Base-by-base conservation (phyloP, 306 rosid genomes). In the Rosa multiflora region DNA sequence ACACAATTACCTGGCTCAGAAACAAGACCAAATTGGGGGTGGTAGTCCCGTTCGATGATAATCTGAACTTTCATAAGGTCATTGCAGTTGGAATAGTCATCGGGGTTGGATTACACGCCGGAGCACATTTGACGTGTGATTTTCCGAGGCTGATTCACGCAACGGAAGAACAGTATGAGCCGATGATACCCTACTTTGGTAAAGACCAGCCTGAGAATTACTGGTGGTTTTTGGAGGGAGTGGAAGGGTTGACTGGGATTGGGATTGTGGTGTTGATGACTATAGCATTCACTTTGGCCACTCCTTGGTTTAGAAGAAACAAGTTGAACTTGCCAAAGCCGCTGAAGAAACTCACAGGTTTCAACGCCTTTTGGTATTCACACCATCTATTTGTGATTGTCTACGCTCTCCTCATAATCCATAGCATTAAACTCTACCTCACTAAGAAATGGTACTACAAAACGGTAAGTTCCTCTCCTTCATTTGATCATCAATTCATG, bases 241-340 rank as follows among this genome's bases (percentile, higher is more conserved):
- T 84, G 15, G 92, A 84, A 76, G 92, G 92, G 17, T 77, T 77
- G 56, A 68, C 90, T 0, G 90, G 92, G 1, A 82, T 86, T 49
- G 46, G 66, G 15, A 82, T 88, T 75, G 88, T 88, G 69, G 83
- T 88, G 6, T 53, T 88, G 83, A 88, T 88, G 92, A 82, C 90
- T 53, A 86, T 88, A 55, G 90, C 92, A 1, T 88, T 88, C 78
- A 86, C 90, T 4, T 59, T 88, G 37, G 92, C 92, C 58, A 84
- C 90, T 11, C 92, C 92, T 70, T 86, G 92, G 92, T 88, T 88
- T 58, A 84, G n/a, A n/a, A n/a, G n/a, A n/a, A n/a, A n/a, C n/a
- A n/a, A n/a, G n/a, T n/a, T n/a, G n/a, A n/a, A n/a, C 73, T 58
- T 88, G 4, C 92, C 92, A 0, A 82, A 86, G 76, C 73, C 88